These are phyloP conservation scores for Phytophthora megakarya DNA, from an alignment of 352 stramenopile species.

Conservation along the genomic window DNA sequence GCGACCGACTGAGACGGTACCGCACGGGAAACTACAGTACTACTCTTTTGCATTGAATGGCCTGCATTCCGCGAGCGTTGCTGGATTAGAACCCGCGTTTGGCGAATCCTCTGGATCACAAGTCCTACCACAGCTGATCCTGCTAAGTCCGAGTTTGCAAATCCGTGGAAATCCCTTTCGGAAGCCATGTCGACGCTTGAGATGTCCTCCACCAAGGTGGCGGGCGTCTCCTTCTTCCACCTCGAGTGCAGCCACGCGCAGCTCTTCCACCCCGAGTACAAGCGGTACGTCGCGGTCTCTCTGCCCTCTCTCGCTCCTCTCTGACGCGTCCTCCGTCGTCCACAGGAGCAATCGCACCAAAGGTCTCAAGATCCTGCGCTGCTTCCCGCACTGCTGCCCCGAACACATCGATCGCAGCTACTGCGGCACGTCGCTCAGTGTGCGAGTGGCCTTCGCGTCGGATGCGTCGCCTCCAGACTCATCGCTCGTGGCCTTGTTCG, in stretches of 20 bases:
- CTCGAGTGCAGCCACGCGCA: conserved; percentile 66
- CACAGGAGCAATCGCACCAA: conserved; percentile 74
- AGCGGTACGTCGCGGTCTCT: conserved; percentile 39
- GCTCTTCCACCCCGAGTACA: conserved; percentile 74
- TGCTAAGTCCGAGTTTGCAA: no score
- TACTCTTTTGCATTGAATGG: no score
- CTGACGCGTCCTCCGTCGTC: not conserved
- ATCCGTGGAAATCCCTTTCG: no score
- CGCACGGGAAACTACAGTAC: no score
- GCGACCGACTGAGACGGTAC: no score
- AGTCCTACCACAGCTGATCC: no score
- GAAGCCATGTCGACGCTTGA: no score
- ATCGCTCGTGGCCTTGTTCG: conserved; percentile 32
- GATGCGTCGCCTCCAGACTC: conserved; percentile 1
- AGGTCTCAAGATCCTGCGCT: conserved; percentile 70
- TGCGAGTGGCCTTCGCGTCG: conserved; percentile 11
- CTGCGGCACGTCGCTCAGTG: conserved; percentile 60
- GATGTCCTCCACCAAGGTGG: not conserved
- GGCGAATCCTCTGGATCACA: no score
- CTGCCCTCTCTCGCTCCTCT: not conserved
- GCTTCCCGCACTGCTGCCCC: conserved; percentile 77
- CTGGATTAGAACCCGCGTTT: no score
- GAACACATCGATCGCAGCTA: conserved; percentile 77
- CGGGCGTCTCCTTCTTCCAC: conserved; percentile 43
- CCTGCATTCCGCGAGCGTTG: no score